Percentiles rank a stretch among this genome's conserved stretches.
These are phyloP conservation scores for Hanseniaspora gamundiae DNA, from an alignment of 1,139 yeast genomes.

Conservation along the genomic window DNA sequence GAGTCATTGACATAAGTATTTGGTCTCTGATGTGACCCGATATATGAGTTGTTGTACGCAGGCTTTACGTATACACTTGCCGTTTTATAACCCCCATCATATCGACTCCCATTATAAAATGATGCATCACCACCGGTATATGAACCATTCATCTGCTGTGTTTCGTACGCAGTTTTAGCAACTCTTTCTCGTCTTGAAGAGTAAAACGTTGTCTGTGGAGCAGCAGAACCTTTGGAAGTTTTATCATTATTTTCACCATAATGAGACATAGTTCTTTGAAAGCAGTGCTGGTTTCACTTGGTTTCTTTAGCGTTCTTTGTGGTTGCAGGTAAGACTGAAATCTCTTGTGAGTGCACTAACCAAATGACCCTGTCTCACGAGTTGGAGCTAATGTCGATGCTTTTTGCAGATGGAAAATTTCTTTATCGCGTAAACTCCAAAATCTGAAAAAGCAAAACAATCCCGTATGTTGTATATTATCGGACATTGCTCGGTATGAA, in stretches of 20 bases:
- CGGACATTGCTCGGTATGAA: too few relatives aligned
- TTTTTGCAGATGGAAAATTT: too few relatives aligned
- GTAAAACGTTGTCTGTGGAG: constrained; percentile 1
- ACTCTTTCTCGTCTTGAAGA: not conserved
- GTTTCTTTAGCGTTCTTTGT: too few relatives aligned
- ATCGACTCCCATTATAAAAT: not conserved
- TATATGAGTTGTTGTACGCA: not conserved
- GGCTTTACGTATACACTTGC: too few relatives aligned
- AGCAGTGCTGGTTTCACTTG: not conserved
- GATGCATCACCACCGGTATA: not conserved
- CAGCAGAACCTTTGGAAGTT: not conserved
- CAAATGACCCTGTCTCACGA: too few relatives aligned
- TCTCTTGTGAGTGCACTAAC: too few relatives aligned
- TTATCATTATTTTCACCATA: too few relatives aligned
- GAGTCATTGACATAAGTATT: not conserved
- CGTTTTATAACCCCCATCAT: not conserved
- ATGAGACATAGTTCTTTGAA: not conserved
- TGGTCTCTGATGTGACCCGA: not conserved
- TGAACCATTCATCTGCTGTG: not conserved
- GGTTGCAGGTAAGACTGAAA: too few relatives aligned
- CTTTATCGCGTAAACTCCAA: too few relatives aligned
- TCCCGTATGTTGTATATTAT: too few relatives aligned
- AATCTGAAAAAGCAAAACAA: too few relatives aligned
- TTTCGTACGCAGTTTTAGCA: not conserved
- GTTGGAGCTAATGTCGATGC: too few relatives aligned